phyloP scores from a whole-genome alignment of 169 alveolate species.

The Cyclospora cayetanensis region DNA sequence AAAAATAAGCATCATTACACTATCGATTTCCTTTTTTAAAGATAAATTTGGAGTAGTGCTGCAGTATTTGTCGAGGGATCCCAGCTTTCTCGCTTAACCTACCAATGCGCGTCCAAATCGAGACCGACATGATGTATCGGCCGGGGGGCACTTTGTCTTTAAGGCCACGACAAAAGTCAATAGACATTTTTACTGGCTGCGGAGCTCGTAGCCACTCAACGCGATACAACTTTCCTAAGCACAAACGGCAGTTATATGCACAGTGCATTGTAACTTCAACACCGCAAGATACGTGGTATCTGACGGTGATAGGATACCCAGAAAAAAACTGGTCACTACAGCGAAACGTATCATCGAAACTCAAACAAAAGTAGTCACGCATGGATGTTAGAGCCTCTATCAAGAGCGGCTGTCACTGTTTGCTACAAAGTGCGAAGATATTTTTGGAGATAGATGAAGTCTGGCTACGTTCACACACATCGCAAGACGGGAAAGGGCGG shows the following conservation, averaged over 20 bases:
- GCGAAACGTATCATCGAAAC: not conserved
- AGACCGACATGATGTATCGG: slow-evolving; percentile 74
- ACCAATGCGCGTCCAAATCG: slow-evolving; percentile 75
- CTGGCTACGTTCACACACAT: no score
- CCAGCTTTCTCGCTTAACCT: not conserved
- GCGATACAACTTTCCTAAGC: slow-evolving; percentile 62
- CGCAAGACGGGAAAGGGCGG: no score
- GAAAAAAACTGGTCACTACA: not conserved
- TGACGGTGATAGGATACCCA: no score
- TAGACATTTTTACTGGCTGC: slow-evolving; percentile 72
- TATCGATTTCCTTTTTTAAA: no score
- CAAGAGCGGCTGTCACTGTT: not conserved
- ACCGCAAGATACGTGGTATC: not conserved
- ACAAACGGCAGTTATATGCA: not conserved
- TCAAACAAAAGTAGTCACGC: not conserved
- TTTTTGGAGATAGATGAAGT: no score
- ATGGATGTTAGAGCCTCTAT: not conserved
- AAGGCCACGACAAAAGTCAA: slow-evolving; percentile 78
- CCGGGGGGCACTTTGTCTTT: slow-evolving; percentile 83
- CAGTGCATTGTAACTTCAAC: not conserved
- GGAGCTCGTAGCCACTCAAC: slow-evolving; percentile 72
- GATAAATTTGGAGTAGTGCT: no score
- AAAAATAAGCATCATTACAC: no score
- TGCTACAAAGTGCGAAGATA: no score
- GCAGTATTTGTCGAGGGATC: not conserved